Conservation (phyloP, 768 basidiomycete genomes). For the Neoboletus brunneissimus region DNA sequence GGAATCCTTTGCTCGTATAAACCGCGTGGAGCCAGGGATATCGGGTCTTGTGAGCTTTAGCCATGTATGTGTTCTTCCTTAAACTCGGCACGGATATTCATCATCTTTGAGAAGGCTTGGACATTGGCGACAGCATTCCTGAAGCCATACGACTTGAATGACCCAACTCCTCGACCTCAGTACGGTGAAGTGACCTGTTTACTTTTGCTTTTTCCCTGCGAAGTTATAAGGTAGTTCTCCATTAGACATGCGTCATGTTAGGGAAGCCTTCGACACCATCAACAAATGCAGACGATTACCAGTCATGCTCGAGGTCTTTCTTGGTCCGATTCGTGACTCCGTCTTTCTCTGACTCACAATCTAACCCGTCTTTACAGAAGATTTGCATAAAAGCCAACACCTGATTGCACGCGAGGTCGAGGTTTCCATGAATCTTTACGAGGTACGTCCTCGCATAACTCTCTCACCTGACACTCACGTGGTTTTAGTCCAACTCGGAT, state of each 20-base stretch:
- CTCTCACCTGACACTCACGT: not conserved
- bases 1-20: conserved; percentile 63
- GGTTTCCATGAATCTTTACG: conserved; percentile 55
- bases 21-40: conserved; percentile 57
- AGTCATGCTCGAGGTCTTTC: conserved; percentile 65
- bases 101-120: conserved; percentile 52
- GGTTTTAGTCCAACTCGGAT: conserved; percentile 43
- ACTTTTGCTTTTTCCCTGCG: not conserved
- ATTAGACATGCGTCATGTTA: conserved; percentile 48
- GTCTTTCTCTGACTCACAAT: not conserved
- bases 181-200: conserved; percentile 24
- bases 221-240: not conserved
- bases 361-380: conserved; percentile 42
- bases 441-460: conserved; percentile 40
- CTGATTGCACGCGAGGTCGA: conserved; percentile 61
- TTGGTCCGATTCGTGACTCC: conserved; percentile 45
- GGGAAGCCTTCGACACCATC: conserved; percentile 56
- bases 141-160: conserved; percentile 51
- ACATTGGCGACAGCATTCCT: conserved; percentile 50
- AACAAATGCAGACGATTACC: conserved; percentile 59
- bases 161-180: conserved; percentile 29
- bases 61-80: conserved; percentile 39
- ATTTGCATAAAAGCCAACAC: conserved; percentile 56
- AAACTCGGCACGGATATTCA: not conserved
- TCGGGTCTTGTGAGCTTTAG: conserved; percentile 63